phyloP scores from a whole-genome alignment of 805 yeast genomes.

The Kurtzmaniella cleridarum region DNA sequence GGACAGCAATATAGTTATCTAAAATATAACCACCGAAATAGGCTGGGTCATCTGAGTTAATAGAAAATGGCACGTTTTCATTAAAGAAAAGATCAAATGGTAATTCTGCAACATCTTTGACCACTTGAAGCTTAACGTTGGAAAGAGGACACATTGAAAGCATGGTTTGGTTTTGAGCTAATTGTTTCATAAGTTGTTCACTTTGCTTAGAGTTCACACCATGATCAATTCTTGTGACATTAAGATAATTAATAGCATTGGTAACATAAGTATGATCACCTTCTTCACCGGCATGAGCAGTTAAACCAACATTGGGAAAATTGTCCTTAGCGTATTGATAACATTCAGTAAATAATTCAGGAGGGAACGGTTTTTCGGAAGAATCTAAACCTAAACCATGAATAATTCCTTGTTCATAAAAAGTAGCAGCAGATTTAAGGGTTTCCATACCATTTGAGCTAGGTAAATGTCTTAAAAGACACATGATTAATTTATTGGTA shows the following conservation, averaged over 20 bases:
- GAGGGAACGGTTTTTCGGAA: conserved; percentile 74
- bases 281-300: conserved; percentile 91
- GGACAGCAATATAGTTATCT: conserved; percentile 67
- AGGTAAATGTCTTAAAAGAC: conserved; percentile 73
- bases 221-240: conserved; percentile 73
- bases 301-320: conserved; percentile 53
- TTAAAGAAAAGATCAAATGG: conserved; percentile 62
- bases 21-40: conserved; percentile 82
- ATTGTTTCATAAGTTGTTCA: conserved; percentile 46
- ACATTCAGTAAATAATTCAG: conserved; percentile 61
- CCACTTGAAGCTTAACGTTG: conserved; percentile 71
- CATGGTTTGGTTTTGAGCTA: conserved; percentile 52
- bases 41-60: conserved; percentile 78
- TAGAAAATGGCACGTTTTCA: conserved; percentile 60
- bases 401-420: conserved; percentile 52
- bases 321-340: conserved; percentile 43
- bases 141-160: conserved; percentile 75
- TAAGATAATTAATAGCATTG: conserved; percentile 52
- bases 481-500: conserved; percentile 72
- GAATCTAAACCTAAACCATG: conserved; percentile 82
- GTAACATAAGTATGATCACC: conserved; percentile 69
- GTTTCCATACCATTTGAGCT: conserved; percentile 53
- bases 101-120: conserved; percentile 57
- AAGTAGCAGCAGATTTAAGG: conserved; percentile 46
- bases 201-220: conserved; percentile 65